Evolutionary conservation across 768 basidiomycete species (phyloP), one percentile per base, ranked within the genome.

Genomic region (Cystofilobasidium ferigula): DNA sequence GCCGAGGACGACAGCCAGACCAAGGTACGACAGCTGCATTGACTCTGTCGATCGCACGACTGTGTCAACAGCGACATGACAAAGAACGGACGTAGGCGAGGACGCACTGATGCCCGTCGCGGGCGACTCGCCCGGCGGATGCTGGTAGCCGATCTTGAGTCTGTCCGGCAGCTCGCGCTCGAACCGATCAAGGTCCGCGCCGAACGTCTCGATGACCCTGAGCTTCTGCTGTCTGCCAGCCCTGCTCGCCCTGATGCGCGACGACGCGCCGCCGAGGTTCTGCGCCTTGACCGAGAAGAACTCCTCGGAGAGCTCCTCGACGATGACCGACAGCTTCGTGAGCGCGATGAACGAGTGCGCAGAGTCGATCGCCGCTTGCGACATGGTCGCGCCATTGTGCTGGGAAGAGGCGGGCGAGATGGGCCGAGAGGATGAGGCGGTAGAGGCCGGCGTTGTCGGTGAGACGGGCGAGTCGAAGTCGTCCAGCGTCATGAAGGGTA

Each of bases 11-110:
- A 68, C 43, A 34, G 62, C 59, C 30, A 68, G 26, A 24, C 61
- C 67, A 24, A 68, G 60, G 47, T 63, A 68, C 18, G 67, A 40
- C 22, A 68, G 62, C 48, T 63, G 67, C 61, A 68, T 59, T 35
- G 67, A 68, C 32, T 59, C 67, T 68, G 67, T 13, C 24, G n/a
- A n/a, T n/a, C n/a, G n/a, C n/a, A n/a, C n/a, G n/a, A n/a, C n/a
- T n/a, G n/a, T n/a, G n/a, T n/a, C n/a, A n/a, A n/a, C n/a, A 43
- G 30, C 18, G 34, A 43, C 18, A 6, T 7, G 42, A 12, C 14
- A 57, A 35, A 8, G 48, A 36, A 22, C 22, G 51, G 18, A 18
- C 51, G 56, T 14, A 16, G 10, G 53, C 54, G 54, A 45, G 0
- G 13, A 56, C 64, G 61, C 51, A 67, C 65, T 67, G 60, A 67